Evolutionary conservation across 2,329 filamentous ascomycete genomes (phyloP).

Genomic region (Cladosporium austrohemisphaericum): DNA sequence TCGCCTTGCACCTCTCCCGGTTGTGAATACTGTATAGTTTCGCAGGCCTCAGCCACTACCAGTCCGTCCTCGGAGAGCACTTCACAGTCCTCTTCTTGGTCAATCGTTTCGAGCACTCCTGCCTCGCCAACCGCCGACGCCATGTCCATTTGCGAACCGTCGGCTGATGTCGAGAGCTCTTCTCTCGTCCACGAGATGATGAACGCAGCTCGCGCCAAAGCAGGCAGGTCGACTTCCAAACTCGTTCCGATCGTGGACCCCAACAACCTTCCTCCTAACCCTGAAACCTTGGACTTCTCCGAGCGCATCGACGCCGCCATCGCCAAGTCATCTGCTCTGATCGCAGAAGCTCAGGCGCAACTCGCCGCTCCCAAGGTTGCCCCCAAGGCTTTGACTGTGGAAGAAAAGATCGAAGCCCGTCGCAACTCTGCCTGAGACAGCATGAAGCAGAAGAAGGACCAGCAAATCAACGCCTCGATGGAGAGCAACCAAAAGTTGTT

Average conservation of each 20-base stretch:
- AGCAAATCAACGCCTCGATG: neutral
- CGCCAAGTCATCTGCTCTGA: slow-evolving; percentile 14
- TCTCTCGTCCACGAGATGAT: neutral
- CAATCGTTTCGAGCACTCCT: neutral
- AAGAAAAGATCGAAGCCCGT: slow-evolving; percentile 16
- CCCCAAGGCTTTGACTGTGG: slow-evolving; percentile 13
- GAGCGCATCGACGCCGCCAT: slow-evolving; percentile 19
- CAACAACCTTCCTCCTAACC: slow-evolving; percentile 9
- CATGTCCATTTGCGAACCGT: neutral
- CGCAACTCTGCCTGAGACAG: slow-evolving; percentile 14
- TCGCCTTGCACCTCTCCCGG: neutral
- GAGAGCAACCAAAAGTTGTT: slow-evolving; percentile 11
- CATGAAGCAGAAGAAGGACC: slow-evolving; percentile 3
- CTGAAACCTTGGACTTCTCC: slow-evolving; percentile 14
- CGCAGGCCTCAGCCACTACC: too few species aligned
- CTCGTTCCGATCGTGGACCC: too few species aligned
- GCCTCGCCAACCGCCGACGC: neutral
- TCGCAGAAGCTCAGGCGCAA: slow-evolving; percentile 15
- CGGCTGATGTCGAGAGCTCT: neutral
- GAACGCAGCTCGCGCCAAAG: neutral
- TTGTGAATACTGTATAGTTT: neutral
- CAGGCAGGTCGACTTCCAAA: too few species aligned
- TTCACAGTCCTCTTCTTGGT: neutral
- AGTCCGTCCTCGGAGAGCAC: neutral
- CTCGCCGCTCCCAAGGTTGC: slow-evolving; percentile 11